Percentiles rank a stretch among this genome's conserved stretches.
Evolutionary conservation across 1,139 yeast species (phyloP).

Genomic region (Magnusiomyces ingens): DNA sequence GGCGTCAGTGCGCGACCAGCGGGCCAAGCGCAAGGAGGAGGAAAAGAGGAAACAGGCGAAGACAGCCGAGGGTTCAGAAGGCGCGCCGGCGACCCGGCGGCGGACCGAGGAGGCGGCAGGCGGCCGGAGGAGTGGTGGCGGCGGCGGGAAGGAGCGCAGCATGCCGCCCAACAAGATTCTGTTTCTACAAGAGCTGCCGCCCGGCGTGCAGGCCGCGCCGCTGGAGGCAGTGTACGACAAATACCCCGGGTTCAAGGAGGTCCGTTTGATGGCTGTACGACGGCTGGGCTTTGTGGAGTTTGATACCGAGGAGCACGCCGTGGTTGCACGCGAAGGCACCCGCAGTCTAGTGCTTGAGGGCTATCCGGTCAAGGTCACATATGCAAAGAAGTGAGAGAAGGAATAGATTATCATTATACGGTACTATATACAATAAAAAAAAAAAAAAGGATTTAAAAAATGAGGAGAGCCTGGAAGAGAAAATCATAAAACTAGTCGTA

Average conservation of each 20-base stretch:
- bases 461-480: not conserved
- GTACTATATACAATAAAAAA: constrained; percentile 11
- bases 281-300: constrained; percentile 80
- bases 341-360: constrained; percentile 34
- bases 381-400: constrained; percentile 41
- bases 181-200: constrained; percentile 60
- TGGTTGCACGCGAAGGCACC: constrained; percentile 39
- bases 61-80: not conserved
- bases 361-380: constrained; percentile 37
- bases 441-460: constrained; percentile 2
- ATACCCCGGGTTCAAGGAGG: constrained; percentile 54
- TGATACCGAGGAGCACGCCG: constrained; percentile 46
- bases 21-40: constrained; percentile 17
- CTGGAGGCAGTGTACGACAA: constrained; percentile 43
- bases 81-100: constrained; percentile 19
- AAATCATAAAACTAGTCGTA: constrained; percentile 20
- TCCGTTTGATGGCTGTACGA: constrained; percentile 60
- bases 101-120: constrained; percentile 20
- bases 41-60: constrained; percentile 16
- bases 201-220: constrained; percentile 37
- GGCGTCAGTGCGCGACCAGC: not conserved
- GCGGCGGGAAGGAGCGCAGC: constrained; percentile 22
- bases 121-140: constrained; percentile 25
- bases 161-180: constrained; percentile 66
- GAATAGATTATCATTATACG: constrained; percentile 4